Percentiles rank a stretch among this genome's conserved stretches.
Evolutionary conservation across 805 yeast genomes (phyloP).

Genomic region (Monosporozyma yasuniensis): DNA sequence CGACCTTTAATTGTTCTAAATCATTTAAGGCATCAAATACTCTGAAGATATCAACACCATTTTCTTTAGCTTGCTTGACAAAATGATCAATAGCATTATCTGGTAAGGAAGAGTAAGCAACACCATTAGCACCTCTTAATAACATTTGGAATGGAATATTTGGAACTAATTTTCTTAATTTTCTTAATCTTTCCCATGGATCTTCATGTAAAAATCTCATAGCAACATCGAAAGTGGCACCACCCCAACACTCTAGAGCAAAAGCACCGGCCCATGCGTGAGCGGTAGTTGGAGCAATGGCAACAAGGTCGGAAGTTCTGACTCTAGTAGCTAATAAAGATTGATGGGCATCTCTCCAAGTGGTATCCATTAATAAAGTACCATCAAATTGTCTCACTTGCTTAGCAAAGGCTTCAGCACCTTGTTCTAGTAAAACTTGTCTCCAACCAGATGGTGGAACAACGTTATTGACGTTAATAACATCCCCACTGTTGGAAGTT

Average conservation of each 20-base stretch:
- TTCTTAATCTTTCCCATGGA: conserved; percentile 95
- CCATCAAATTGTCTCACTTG: conserved; percentile 80
- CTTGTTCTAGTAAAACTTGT: conserved; percentile 70
- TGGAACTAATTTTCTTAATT: conserved; percentile 83
- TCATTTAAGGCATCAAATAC: conserved; percentile 97
- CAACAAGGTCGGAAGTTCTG: conserved; percentile 82
- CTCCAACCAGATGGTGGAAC: conserved; percentile 84
- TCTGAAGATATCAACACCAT: conserved; percentile 95
- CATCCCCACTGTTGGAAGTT: conserved; percentile 51
- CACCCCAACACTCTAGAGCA: conserved; percentile 99
- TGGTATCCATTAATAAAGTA: conserved; percentile 91
- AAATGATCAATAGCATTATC: conserved; percentile 98
- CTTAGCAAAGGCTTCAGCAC: conserved; percentile 85
- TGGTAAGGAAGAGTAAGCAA: conserved; percentile 94
- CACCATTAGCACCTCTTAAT: conserved; percentile 98
- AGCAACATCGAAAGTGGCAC: conserved; percentile 97
- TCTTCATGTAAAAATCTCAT: conserved; percentile 98
- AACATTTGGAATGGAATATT: conserved; percentile 99
- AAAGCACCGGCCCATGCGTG: conserved; percentile 84
- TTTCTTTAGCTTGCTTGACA: conserved; percentile 86
- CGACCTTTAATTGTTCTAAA: conserved; percentile 91
- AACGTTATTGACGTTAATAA: conserved; percentile 46
- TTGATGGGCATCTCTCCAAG: conserved; percentile 99
- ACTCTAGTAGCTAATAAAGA: conserved; percentile 95
- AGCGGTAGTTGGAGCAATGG: conserved; percentile 91